Conservation (phyloP, 2,329 filamentous ascomycete genomes). For the Pyrenophora tritici-repentis region DNA sequence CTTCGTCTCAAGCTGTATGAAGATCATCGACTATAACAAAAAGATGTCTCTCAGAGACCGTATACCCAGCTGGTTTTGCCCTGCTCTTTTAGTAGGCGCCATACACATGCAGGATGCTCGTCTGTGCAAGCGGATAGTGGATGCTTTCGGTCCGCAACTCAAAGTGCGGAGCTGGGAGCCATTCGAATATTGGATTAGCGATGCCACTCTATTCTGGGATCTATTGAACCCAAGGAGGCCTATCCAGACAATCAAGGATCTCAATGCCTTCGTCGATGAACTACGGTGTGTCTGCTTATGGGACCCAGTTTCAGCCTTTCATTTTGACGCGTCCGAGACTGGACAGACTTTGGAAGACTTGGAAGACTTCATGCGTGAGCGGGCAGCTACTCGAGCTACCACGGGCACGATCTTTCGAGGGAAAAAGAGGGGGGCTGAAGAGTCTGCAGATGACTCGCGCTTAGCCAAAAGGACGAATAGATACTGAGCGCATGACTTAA, state of each 20-base stretch:
- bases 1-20: not conserved
- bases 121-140: not conserved
- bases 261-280: not conserved
- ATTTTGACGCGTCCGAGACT: not conserved
- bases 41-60: not conserved
- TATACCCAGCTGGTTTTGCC: not conserved
- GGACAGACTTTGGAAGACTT: not conserved
- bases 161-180: not conserved
- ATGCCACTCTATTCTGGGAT: not conserved
- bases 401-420: not conserved
- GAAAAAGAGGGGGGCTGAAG: not conserved
- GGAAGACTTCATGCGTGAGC: not conserved
- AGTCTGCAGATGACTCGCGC: not conserved
- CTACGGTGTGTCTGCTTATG: not conserved
- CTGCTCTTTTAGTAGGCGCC: not conserved
- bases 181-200: not conserved
- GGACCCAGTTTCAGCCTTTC: too few relatives aligned
- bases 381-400: not conserved
- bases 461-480: not conserved
- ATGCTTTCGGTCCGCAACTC: not conserved
- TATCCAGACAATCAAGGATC: not conserved
- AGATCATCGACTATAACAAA: not conserved
- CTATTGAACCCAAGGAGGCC: not conserved
- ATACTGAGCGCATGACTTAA: too few relatives aligned
- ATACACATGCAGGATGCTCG: not conserved